phyloP scores from a whole-genome alignment of 129 eudicot species.

The Ambrosia trifida region DNA sequence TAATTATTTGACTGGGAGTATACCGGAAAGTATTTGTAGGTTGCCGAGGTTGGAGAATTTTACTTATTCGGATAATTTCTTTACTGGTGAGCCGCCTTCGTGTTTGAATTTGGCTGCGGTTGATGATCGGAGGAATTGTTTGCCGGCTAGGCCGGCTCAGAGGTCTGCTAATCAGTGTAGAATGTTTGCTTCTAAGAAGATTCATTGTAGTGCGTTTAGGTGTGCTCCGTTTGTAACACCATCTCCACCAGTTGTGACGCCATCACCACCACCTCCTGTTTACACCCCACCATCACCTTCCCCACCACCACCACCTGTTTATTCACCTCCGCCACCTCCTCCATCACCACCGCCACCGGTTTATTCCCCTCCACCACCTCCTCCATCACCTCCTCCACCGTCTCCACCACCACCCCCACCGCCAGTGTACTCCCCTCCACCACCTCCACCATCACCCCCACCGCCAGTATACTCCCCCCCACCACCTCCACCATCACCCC shows the following conservation, averaged over 20 bases:
- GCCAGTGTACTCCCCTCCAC: constrained; percentile 34
- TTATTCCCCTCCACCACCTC: constrained; percentile 30
- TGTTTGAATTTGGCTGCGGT: constrained; percentile 58
- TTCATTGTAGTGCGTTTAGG: constrained; percentile 61
- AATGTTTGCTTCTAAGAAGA: constrained; percentile 39
- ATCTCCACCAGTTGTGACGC: constrained; percentile 21
- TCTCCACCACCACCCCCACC: constrained; percentile 45
- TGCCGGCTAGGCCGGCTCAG: constrained; percentile 64
- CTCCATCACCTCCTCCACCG: too few relatives aligned
- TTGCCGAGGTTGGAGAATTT: constrained; percentile 73
- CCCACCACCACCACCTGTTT: constrained; percentile 8
- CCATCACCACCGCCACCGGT: constrained; percentile 42
- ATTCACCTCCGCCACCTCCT: constrained; percentile 38
- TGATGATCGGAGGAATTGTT: constrained; percentile 72
- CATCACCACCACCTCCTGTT: constrained; percentile 41
- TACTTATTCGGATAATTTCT: constrained; percentile 73
- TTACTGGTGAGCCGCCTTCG: constrained; percentile 76
- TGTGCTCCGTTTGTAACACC: constrained; percentile 48
- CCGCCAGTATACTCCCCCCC: constrained; percentile 40
- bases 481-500: constrained; percentile 29
- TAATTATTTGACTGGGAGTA: constrained; percentile 59
- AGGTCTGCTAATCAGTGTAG: constrained; percentile 58
- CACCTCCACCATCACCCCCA: constrained; percentile 33
- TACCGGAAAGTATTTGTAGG: constrained; percentile 67
- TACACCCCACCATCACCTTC: constrained; percentile 40